Evolutionary conservation across 2,329 filamentous ascomycete species (phyloP), one percentile per base, ranked within the genome.

Genomic region (Helminthosporium solani): DNA sequence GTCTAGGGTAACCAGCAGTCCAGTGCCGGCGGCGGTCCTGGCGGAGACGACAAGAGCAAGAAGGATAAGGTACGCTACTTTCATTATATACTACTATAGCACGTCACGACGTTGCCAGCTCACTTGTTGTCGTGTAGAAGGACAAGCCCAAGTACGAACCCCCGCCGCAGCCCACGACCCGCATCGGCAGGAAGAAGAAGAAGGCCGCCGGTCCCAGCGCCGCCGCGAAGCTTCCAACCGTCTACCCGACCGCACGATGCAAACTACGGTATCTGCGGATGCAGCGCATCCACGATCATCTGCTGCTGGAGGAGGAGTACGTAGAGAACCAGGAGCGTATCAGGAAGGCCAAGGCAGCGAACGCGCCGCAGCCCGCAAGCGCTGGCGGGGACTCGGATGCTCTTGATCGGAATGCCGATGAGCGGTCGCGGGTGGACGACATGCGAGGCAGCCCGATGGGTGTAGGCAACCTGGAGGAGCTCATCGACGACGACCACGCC

Each of bases 91-190:
- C 30, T 25, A 15, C 18, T 20, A 25, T 25, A 25, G 9, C 9
- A 25, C 23, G 23, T 6, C 23, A 25, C 5, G 6, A 25, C 33
- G 36, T 30, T 33, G 25, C 9, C 45, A 31, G 25, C 37, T 46
- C 43, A 30, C 44, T 40, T 48, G 40, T 33, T 41, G 42, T 46
- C 42, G 44, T 54, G 30, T 52, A 96, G 92, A 97, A 99, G 82
- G 92, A 99, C 54, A 99, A 99, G 86, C 94, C 94, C 70, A 97
- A 96, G 87, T 99, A 99, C 80, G 94, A 99, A 75, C 94, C 94
- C 56, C 94, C 94, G 60, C 94, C 94, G 73, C 87, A 92, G 67
- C 94, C 94, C 54, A 99, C 94, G 53, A 97, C 94, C 58, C 89
- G 94, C 71, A 87, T 99, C 70, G 94, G 94, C 51, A 89, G 92